phyloP scores from a whole-genome alignment of 352 stramenopile species.

The Pythium oligandrum region DNA sequence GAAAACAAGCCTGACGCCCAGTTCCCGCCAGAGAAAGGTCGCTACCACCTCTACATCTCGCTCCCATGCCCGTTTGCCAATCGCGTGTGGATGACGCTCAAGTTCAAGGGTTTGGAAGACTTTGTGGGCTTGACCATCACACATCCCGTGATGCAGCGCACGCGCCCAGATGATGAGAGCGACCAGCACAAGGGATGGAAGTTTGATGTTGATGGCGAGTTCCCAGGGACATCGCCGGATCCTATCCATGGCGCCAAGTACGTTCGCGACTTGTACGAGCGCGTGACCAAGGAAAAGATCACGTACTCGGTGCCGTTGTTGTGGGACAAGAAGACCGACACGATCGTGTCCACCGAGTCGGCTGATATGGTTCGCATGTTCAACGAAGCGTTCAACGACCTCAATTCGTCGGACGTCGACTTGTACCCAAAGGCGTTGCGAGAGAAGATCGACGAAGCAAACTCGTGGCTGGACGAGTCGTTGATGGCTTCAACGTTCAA shows the following conservation, averaged over 20 bases:
- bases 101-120: conserved; percentile 91
- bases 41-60: conserved; percentile 92
- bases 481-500: conserved; percentile 92
- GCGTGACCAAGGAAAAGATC: conserved; percentile 39
- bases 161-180: conserved; percentile 26
- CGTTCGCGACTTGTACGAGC: conserved; percentile 87
- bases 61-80: conserved; percentile 85
- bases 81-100: conserved; percentile 57
- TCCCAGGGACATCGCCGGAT: conserved; percentile 37
- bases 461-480: conserved; percentile 88
- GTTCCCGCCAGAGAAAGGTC: conserved; percentile 36
- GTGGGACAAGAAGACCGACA: conserved; percentile 91
- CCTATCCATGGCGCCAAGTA: conserved; percentile 58
- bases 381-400: conserved; percentile 89
- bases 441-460: conserved; percentile 79
- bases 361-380: conserved; percentile 95
- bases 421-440: conserved; percentile 82
- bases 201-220: conserved; percentile 50
- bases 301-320: conserved; percentile 94
- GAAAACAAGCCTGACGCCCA: conserved; percentile 12
- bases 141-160: conserved; percentile 42
- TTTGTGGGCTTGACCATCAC: conserved; percentile 85
- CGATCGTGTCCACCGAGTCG: conserved; percentile 96
- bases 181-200: conserved; percentile 80
- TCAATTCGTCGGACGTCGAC: conserved; percentile 74